Percentiles rank a stretch among this genome's conserved stretches.
Evolutionary conservation across 1,284 basidiomycete genomes (phyloP).

Genomic region (Ganoderma resinaceum): DNA sequence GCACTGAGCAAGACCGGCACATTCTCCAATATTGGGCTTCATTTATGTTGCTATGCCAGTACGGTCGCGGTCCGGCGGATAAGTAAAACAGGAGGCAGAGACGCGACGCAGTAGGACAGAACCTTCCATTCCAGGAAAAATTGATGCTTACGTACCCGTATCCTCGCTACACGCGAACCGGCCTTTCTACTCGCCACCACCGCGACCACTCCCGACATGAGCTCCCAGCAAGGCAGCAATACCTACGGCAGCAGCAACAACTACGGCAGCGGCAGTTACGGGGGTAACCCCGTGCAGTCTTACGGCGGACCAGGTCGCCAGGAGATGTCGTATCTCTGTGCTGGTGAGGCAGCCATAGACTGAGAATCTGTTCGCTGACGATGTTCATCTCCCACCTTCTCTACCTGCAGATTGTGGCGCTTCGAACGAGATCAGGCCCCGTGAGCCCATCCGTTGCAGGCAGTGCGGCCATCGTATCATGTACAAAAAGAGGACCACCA

Average conservation of each 20-base stretch:
- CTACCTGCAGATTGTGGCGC: slow-evolving; percentile 83
- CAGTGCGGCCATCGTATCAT: slow-evolving; percentile 99
- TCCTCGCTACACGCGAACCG: slow-evolving; percentile 5
- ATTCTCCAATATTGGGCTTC: not conserved
- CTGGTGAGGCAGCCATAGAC: slow-evolving; percentile 63
- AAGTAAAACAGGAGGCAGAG: not conserved
- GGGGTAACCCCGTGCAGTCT: slow-evolving; percentile 18
- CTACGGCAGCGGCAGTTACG: slow-evolving; percentile 28
- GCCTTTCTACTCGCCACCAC: slow-evolving; percentile 28
- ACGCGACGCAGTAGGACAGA: not conserved
- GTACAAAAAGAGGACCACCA: slow-evolving; percentile 97
- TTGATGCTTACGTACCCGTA: slow-evolving; percentile 2
- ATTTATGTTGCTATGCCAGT: slow-evolving; percentile 4
- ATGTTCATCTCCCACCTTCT: slow-evolving; percentile 1
- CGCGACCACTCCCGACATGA: slow-evolving; percentile 43
- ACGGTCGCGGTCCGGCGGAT: too few species aligned
- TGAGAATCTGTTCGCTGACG: not conserved
- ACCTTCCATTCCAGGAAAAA: not conserved
- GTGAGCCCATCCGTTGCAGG: slow-evolving; percentile 95
- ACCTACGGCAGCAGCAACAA: slow-evolving; percentile 31
- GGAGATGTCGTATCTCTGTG: slow-evolving; percentile 93
- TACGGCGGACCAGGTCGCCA: slow-evolving; percentile 52
- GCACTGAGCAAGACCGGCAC: not conserved
- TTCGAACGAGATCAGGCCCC: slow-evolving; percentile 91
- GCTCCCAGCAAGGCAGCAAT: slow-evolving; percentile 46